A percentile compares a stretch with the other conserved stretches of the same genome.
Conservation (phyloP, 140 eudicot species). For the Artemisia princeps region DNA sequence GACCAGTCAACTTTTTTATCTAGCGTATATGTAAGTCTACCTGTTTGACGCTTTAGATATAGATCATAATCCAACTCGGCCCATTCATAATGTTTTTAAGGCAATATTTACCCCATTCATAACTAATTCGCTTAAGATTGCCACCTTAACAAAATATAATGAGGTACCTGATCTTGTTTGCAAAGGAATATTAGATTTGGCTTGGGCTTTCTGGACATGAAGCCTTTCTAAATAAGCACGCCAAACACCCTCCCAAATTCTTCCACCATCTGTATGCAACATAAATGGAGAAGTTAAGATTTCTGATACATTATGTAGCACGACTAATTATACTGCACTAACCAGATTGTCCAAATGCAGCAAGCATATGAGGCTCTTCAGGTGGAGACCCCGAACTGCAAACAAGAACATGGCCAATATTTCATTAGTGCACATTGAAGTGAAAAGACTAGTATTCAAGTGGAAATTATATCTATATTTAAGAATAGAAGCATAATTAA, state of each 20-base stretch:
- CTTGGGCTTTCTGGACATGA: constrained; percentile 41
- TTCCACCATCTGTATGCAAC: constrained; percentile 50
- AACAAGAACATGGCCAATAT: not conserved
- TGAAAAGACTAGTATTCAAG: not conserved
- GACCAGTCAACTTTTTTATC: too few species aligned
- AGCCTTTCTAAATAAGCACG: constrained; percentile 59
- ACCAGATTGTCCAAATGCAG: constrained; percentile 89
- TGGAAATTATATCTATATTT: too few species aligned
- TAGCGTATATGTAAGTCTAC: too few species aligned
- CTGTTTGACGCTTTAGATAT: too few species aligned
- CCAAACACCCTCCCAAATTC: constrained; percentile 83
- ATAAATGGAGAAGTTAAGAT: not conserved
- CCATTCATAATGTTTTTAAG: too few species aligned
- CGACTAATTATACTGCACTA: constrained; percentile 22
- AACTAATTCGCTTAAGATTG: too few species aligned
- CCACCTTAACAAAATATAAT: not conserved
- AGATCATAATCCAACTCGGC: too few species aligned
- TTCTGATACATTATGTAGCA: not conserved
- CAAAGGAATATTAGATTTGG: constrained; percentile 48
- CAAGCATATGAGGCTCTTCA: constrained; percentile 82
- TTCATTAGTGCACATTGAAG: constrained; percentile 15
- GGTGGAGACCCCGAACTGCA: constrained; percentile 85
- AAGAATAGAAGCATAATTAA: too few species aligned
- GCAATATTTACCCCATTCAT: too few species aligned
- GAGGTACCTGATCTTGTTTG: constrained; percentile 43